phyloP scores from a whole-genome alignment of 1,139 yeast genomes.

The Suhomyces anneliseae region DNA sequence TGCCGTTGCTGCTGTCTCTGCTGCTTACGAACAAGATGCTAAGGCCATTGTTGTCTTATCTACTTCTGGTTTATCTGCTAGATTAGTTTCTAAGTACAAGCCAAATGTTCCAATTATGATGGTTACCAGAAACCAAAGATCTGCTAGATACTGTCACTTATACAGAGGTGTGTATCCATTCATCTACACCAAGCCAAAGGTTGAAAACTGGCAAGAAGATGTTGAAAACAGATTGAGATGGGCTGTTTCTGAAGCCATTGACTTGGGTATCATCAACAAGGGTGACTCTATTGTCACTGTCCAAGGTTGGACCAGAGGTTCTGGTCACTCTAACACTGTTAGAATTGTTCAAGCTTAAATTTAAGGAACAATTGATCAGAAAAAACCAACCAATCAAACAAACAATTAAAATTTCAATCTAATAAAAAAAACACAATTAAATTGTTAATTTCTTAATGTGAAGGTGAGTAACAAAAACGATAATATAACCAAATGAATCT shows the following conservation, averaged over 20 bases:
- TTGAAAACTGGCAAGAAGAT: conserved; percentile 92
- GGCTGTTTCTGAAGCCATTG: conserved; percentile 90
- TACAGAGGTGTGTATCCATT: conserved; percentile 99
- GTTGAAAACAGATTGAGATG: conserved; percentile 92
- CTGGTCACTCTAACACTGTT: conserved; percentile 98
- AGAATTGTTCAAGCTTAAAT: conserved; percentile 61
- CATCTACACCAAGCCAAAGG: conserved; percentile 66
- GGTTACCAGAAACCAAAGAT: conserved; percentile 93
- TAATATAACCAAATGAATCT: too few relatives aligned
- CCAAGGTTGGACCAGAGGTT: conserved; percentile 99
- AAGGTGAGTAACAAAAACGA: too few relatives aligned
- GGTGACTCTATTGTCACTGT: conserved; percentile 93
- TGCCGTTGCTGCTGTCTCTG: conserved; percentile 95
- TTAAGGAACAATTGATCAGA: background rate
- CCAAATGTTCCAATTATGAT: conserved; percentile 96
- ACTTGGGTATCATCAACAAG: conserved; percentile 77
- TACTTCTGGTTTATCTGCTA: conserved; percentile 92
- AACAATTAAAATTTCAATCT: background rate
- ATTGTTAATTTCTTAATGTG: too few relatives aligned
- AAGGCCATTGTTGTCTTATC: conserved; percentile 96
- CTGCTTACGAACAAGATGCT: conserved; percentile 94
- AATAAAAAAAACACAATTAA: too few relatives aligned
- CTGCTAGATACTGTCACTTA: conserved; percentile 94
- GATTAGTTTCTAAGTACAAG: conserved; percentile 95
- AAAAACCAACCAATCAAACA: background rate